Evolutionary conservation across 345 rosid genomes (phyloP), one percentile per base, ranked within the genome.

Genomic region (Odontarrhena argentea): DNA sequence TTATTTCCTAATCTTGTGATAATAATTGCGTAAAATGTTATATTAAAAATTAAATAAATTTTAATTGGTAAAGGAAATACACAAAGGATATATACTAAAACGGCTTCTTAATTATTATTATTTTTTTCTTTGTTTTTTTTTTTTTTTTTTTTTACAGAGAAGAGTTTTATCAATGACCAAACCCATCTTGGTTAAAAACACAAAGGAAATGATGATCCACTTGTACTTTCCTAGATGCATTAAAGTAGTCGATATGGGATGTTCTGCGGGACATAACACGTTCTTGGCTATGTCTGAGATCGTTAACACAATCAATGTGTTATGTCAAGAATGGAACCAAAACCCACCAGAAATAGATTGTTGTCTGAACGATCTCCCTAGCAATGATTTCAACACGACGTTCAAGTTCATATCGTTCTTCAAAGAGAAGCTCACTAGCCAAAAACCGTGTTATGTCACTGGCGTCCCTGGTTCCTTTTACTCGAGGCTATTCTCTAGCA

Each of bases 391-490:
- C 75, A 82, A 82, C 66, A 37, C 76, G 0, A 72, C 76, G 0
- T 65, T 72, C 60, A 65, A 37, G 8, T 49, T 74, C 37, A 76
- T 79, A 47, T 5, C n/a, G 3, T 74, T 63, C 44, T 51, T 28
- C 51, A 41, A 55, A 4, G 38, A 32, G 18, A 63, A 55, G 7
- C 25, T 55, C 18, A 47, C 46, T 2, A 50, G 36, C 14, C 22
- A 58, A 38, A 53, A 18, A 28, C 52, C 58, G 0, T 75, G 69
- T 69, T 77, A 63, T 13, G 43, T 84, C 30, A 51, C 74, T 51
- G 84, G 79, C 25, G 65, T 78, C 13, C 81, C 87, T 0, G 85
- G 87, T 34, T 78, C 78, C n/a, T 83, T 85, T 45, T 80, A 83
- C n/a, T 69, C 66, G 2, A 85, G 81, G 60, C 86, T 87, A 28